These are phyloP conservation scores for Pyrenophora tritici-repentis DNA, from an alignment of 2,329 filamentous ascomycete genomes.

Conservation along the genomic window DNA sequence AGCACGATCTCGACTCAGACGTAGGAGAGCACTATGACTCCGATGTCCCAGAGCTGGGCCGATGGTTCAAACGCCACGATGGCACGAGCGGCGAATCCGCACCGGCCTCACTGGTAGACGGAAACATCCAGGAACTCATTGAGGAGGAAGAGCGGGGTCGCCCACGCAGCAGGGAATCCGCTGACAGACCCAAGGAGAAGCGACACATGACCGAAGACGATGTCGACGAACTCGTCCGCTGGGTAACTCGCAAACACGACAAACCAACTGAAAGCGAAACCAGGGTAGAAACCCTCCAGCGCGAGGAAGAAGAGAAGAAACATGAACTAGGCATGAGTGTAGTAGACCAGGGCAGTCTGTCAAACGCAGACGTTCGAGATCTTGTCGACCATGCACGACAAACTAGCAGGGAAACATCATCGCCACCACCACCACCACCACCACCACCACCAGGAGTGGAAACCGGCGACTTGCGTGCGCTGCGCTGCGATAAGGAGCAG, in stretches of 20 bases:
- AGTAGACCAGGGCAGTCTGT: slow-evolving; percentile 22
- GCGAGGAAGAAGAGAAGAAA: slow-evolving; percentile 20
- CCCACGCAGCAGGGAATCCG: slow-evolving; percentile 14
- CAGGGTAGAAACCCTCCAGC: neutral
- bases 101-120: slow-evolving; percentile 6
- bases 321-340: slow-evolving; percentile 25
- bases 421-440: neutral
- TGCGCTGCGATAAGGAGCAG: neutral
- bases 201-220: slow-evolving; percentile 25
- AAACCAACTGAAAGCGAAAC: neutral
- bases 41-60: slow-evolving; percentile 29
- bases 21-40: slow-evolving; percentile 21
- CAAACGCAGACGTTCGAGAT: slow-evolving; percentile 14
- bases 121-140: neutral
- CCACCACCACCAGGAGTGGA: neutral
- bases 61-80: slow-evolving; percentile 29
- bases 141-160: slow-evolving; percentile 15
- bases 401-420: neutral
- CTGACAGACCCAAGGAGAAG: slow-evolving; percentile 9
- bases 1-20: slow-evolving; percentile 15
- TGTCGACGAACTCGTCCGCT: slow-evolving; percentile 34
- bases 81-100: slow-evolving; percentile 32
- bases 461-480: slow-evolving; percentile 1
- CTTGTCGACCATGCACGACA: slow-evolving; percentile 10
- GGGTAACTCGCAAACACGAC: slow-evolving; percentile 25